Base-by-base conservation (phyloP, 1,284 basidiomycete species). In the Puccinia horiana region DNA sequence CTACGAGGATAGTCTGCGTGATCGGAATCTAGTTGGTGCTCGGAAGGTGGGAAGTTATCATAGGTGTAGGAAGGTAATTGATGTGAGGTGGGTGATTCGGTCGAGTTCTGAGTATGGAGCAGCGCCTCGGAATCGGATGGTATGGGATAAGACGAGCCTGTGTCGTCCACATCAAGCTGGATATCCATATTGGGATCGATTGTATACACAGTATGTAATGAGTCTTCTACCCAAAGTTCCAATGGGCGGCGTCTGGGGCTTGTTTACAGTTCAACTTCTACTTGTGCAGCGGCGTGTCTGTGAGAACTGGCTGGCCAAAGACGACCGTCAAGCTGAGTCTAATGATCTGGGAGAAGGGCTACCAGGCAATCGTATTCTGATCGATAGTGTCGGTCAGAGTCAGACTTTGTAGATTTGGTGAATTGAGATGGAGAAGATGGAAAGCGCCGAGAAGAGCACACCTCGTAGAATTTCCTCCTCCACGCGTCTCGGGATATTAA, bases 191-290 rank as follows among this genome's bases (percentile, higher is more conserved):
- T 44, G 18, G 65, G 65, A 54, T n/a, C 12, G 49, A 23, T 52
- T 54, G 44, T 47, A 47, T 8, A 18, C 44, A 47, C 44, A 54
- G 20, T 65, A 65, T 65, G 63, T 65, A 65, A 69, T 4, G n/a
- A n/a, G n/a, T n/a, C n/a, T n/a, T n/a, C n/a, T n/a, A n/a, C n/a
- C n/a, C n/a, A n/a, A n/a, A n/a, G n/a, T 65, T 0, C 18, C 8
- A 65, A 65, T 9, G 12, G 61, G 32, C 61, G 18, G 35, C 61
- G 20, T 65, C 8, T 29, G 6, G 14, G 26, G 56, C 29, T 37
- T 63, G 32, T 37, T 67, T 4, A 14, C 65, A 44, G 65, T 69
- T 69, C 8, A 47, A 69, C 63, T 65, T 65, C 63, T 65, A 65
- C 63, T n/a, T 8, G 63, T 65, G 37, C 37, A 42, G 40, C 32